Percentiles rank a stretch among this genome's conserved stretches.
phyloP scores from a whole-genome alignment of 805 yeast genomes.

The Wickerhamiella occidentalis region DNA sequence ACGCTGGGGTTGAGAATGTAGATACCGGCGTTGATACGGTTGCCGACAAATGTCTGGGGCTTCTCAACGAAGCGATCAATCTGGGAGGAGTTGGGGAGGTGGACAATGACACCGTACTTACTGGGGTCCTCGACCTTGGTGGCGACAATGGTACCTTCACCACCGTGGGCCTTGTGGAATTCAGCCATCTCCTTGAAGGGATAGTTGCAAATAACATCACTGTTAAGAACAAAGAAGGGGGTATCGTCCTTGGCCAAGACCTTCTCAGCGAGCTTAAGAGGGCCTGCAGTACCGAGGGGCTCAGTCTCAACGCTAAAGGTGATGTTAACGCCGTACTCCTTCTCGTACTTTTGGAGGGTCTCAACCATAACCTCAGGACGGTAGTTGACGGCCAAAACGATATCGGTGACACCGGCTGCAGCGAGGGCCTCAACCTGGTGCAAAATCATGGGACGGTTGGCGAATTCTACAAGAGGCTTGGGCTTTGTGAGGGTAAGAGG shows the following conservation, averaged over 20 bases:
- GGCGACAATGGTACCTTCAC: slow-evolving; percentile 96
- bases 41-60: slow-evolving; percentile 98
- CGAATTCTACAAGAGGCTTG: slow-evolving; percentile 95
- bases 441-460: slow-evolving; percentile 96
- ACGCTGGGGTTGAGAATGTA: slow-evolving; percentile 96
- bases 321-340: slow-evolving; percentile 85
- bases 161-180: slow-evolving; percentile 94
- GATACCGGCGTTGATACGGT: slow-evolving; percentile 98
- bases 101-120: slow-evolving; percentile 98
- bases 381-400: slow-evolving; percentile 96
- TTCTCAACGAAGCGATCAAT: slow-evolving; percentile 98
- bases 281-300: slow-evolving; percentile 99
- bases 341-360: slow-evolving; percentile 86
- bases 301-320: slow-evolving; percentile 98
- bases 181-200: slow-evolving; percentile 86
- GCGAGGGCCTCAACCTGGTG: slow-evolving; percentile 98
- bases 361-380: slow-evolving; percentile 99
- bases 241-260: slow-evolving; percentile 86
- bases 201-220: slow-evolving; percentile 97
- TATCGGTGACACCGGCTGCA: slow-evolving; percentile 96
- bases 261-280: slow-evolving; percentile 90
- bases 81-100: slow-evolving; percentile 85
- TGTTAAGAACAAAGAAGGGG: slow-evolving; percentile 95
- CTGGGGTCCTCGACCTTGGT: slow-evolving; percentile 99
- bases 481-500: slow-evolving; percentile 92